Conservation (phyloP, 768 basidiomycete genomes). For the Hericium erinaceus region DNA sequence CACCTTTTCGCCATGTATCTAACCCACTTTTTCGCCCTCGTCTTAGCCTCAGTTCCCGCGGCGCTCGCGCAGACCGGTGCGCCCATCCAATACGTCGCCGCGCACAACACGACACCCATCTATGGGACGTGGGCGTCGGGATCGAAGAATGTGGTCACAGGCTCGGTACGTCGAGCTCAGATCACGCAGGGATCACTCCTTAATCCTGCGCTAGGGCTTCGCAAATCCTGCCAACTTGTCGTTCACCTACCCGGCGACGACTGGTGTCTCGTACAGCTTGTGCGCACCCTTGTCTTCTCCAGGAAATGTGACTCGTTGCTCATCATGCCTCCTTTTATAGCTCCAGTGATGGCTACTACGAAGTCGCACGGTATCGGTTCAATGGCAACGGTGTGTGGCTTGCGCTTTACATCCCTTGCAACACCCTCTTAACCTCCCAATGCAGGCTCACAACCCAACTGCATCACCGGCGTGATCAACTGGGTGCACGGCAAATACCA, state of each 20-base stretch:
- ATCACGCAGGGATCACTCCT: background rate
- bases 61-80: constrained; percentile 2
- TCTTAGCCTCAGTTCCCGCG: constrained; percentile 24
- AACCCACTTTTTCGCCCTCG: constrained; percentile 19
- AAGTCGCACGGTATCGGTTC: constrained; percentile 88
- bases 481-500: constrained; percentile 84
- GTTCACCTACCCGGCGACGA: constrained; percentile 77
- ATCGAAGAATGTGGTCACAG: constrained; percentile 66
- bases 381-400: constrained; percentile 61
- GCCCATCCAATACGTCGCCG: constrained; percentile 30
- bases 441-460: constrained; percentile 71
- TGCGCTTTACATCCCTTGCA: background rate
- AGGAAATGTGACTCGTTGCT: background rate
- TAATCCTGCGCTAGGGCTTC: constrained; percentile 47
- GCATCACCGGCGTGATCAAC: constrained; percentile 80
- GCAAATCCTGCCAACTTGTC: constrained; percentile 74
- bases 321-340: constrained; percentile 25
- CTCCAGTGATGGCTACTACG: constrained; percentile 69
- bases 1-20: constrained; percentile 9
- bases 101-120: constrained; percentile 62
- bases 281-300: constrained; percentile 32
- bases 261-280: constrained; percentile 89
- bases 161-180: constrained; percentile 50
- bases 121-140: constrained; percentile 85
- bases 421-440: background rate